Base-by-base conservation (phyloP, 306 rosid genomes). In the Parietaria judaica region DNA sequence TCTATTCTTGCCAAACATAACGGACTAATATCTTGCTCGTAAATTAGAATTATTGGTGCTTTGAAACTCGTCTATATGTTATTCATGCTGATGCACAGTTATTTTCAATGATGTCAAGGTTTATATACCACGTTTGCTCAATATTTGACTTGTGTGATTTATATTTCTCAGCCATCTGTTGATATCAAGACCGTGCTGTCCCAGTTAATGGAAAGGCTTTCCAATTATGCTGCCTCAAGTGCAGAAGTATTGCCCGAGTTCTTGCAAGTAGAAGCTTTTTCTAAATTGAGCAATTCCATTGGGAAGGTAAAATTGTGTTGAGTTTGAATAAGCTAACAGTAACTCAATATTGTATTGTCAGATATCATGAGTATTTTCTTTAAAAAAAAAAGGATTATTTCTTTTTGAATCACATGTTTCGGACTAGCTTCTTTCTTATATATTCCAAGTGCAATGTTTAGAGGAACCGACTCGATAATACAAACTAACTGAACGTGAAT, bases 251-350 rank as follows among this genome's bases (percentile, higher is more conserved):
- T 94, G 68, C 99, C 99, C 14, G 99, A 94, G 76, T 94, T 94
- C 68, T 83, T 94, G 79, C 97, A 88, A 85, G 99, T 94, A 60
- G 97, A 94, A 83, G 99, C 99, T 50, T 94, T 94, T 84, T 82
- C 97, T 41, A 94, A 88, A 81, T 83, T 94, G 76, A 88, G 94
- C 84, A 82, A 71, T 74, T 92, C 95, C 64, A 94, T 94, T 61
- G 90, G 97, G 76, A 88, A 86, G 99, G 99, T 94, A 78, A 76
- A 41, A 53, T 69, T 46, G 72, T 58, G 45, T 55, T 66, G 56
- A 15, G 36, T 37, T 39, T 75, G 6, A 49, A n/a, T 66, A 65
- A 34, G 5, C 11, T 23, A 31, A 44, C 15, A 23, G 31, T 55
- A 66, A 41, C 45, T n/a, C 31, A 23, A 2, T 1, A 2, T 23